Conservation (phyloP, 2,329 filamentous ascomycete genomes). For the Phialocephala sp. region DNA sequence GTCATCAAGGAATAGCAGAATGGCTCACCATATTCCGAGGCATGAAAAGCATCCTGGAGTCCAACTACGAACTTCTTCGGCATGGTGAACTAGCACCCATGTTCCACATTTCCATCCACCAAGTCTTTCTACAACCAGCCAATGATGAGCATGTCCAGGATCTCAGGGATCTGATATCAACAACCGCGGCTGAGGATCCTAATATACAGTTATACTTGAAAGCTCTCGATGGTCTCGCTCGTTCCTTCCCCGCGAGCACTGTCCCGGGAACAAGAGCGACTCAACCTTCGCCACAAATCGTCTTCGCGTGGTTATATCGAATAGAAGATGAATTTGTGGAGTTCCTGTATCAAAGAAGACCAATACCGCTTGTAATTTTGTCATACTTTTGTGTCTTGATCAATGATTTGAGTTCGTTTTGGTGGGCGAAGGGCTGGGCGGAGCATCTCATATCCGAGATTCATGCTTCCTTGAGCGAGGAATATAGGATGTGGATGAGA, state of each 20-base stretch:
- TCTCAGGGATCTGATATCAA: constrained; percentile 19
- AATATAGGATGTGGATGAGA: constrained; percentile 44
- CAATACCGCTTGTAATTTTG: constrained; percentile 33
- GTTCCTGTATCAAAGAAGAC: constrained; percentile 32
- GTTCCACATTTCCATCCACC: constrained; percentile 25
- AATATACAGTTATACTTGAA: constrained; percentile 22
- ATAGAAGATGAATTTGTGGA: constrained; percentile 37
- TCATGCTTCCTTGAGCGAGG: constrained; percentile 41
- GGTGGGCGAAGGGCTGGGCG: constrained; percentile 47
- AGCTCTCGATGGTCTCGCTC: constrained; percentile 16
- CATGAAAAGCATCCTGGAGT: constrained; percentile 42
- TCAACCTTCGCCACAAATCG: constrained; percentile 22
- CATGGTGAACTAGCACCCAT: constrained; percentile 29
- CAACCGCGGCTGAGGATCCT: constrained; percentile 2
- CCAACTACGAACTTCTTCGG: constrained; percentile 35
- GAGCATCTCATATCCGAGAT: constrained; percentile 43
- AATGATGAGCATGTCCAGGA: constrained; percentile 24
- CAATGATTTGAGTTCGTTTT: constrained; percentile 42
- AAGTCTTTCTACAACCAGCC: constrained; percentile 19
- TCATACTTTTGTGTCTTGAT: constrained; percentile 45
- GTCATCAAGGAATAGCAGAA: constrained; percentile 42
- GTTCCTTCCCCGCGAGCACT: constrained; percentile 11
- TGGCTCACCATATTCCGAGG: constrained; percentile 47
- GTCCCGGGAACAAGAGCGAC: constrained; percentile 3
- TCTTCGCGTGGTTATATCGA: constrained; percentile 28